These are phyloP conservation scores for Chlorella sp. DNA, from an alignment of 139 green algal genomes.

Conservation along the genomic window DNA sequence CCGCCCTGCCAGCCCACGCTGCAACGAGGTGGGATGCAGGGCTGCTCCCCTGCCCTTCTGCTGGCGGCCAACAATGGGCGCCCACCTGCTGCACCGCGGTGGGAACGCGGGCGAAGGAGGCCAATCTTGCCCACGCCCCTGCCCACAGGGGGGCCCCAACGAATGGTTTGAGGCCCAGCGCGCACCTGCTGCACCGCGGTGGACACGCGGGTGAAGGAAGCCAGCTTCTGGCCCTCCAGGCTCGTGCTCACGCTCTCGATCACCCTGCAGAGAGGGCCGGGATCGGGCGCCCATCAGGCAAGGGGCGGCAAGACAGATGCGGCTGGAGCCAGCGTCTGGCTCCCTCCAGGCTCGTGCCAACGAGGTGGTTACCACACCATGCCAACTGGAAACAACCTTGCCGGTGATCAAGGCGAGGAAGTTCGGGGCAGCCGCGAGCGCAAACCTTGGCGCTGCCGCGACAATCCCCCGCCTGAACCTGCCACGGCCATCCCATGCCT, in stretches of 20 bases:
- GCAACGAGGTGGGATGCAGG: too few species aligned
- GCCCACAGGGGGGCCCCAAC: too few species aligned
- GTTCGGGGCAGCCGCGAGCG: neutral
- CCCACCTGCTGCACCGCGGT: too few species aligned
- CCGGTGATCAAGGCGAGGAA: neutral
- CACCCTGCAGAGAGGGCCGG: constrained; percentile 44
- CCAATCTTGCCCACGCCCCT: too few species aligned
- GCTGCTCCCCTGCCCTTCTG: too few species aligned
- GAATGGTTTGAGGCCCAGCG: too few species aligned
- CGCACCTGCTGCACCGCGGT: constrained; percentile 68
- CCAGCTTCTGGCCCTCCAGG: constrained; percentile 89
- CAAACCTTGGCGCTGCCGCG: too few species aligned
- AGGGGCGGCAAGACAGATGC: neutral
- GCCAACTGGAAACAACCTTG: neutral
- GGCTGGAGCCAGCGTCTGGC: neutral
- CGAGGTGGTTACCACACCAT: neutral
- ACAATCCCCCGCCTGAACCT: too few species aligned
- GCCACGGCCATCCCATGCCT: too few species aligned
- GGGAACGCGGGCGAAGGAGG: too few species aligned
- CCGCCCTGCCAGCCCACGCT: too few species aligned
- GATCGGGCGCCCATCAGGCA: neutral
- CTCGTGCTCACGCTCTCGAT: constrained; percentile 72
- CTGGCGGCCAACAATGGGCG: too few species aligned
- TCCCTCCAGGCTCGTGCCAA: neutral
- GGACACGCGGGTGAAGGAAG: constrained; percentile 85